Conservation (phyloP, 345 rosid genomes). For the Draba incana region DNA sequence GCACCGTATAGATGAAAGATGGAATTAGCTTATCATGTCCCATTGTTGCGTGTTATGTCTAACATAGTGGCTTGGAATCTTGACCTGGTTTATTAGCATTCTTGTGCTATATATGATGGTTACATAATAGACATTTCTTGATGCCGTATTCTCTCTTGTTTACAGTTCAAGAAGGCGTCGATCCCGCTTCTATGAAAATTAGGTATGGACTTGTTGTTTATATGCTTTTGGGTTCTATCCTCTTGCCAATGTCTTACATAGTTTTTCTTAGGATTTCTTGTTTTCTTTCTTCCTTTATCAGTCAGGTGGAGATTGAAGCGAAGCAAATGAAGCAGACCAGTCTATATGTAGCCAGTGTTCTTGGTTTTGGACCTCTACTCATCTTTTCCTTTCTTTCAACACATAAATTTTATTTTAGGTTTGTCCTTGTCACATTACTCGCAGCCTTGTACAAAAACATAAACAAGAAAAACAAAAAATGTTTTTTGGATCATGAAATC, state of each 20-base stretch:
- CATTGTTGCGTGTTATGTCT: not conserved
- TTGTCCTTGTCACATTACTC: slow-evolving; percentile 38
- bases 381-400: not conserved
- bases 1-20: slow-evolving; percentile 6
- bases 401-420: slow-evolving; percentile 34
- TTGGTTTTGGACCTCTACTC: slow-evolving; percentile 32
- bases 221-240: not conserved
- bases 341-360: slow-evolving; percentile 31
- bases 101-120: slow-evolving; percentile 21
- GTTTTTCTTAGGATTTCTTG: not conserved
- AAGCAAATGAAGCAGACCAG: slow-evolving; percentile 26
- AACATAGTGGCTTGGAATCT: not conserved
- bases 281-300: not conserved
- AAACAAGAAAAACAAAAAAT: slow-evolving; percentile 13
- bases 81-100: slow-evolving; percentile 18
- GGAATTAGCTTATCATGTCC: slow-evolving; percentile 5
- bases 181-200: slow-evolving; percentile 74
- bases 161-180: slow-evolving; percentile 76
- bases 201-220: slow-evolving; percentile 41
- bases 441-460: slow-evolving; percentile 42
- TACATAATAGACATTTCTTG: slow-evolving; percentile 1
- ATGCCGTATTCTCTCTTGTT: slow-evolving; percentile 27
- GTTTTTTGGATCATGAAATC: slow-evolving; percentile 24
- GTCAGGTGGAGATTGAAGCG: slow-evolving; percentile 19
- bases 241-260: not conserved